A percentile compares a stretch with the other conserved stretches of the same genome.
phyloP scores from a whole-genome alignment of 2,329 filamentous ascomycete genomes.

The Trichoderma koningii region DNA sequence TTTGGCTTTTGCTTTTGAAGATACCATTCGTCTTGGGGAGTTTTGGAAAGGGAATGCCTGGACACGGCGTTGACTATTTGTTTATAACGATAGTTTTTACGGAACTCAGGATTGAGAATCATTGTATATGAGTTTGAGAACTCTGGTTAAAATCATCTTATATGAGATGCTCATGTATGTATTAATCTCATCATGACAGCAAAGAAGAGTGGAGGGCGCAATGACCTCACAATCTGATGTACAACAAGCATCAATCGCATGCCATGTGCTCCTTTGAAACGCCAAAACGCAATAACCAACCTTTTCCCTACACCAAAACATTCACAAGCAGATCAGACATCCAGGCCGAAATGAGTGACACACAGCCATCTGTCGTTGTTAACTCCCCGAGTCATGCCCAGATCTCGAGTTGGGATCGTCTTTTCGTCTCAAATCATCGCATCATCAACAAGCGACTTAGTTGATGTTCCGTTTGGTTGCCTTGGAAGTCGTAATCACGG shows the following conservation, averaged over 20 bases:
- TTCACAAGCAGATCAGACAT: background rate
- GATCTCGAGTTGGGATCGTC: background rate
- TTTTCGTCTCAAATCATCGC: background rate
- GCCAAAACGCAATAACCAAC: slow-evolving; percentile 17
- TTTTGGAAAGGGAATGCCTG: background rate
- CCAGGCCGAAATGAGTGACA: background rate
- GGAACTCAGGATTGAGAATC: background rate
- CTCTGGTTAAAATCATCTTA: background rate
- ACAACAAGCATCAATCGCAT: slow-evolving; percentile 3
- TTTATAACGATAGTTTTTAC: background rate
- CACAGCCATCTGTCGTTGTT: background rate
- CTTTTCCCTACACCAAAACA: background rate
- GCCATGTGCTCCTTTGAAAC: slow-evolving; percentile 7
- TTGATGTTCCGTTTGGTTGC: slow-evolving; percentile 35
- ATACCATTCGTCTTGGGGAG: slow-evolving; percentile 20
- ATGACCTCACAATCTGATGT: background rate
- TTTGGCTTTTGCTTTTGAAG: background rate
- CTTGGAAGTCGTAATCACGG: slow-evolving; percentile 40
- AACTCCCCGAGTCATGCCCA: background rate
- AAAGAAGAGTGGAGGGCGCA: background rate
- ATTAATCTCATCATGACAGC: background rate
- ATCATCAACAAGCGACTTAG: background rate
- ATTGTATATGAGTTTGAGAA: background rate
- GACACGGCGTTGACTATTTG: slow-evolving; percentile 9
- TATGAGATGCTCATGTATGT: background rate